These are phyloP conservation scores for Trichophyton rubrum DNA, from an alignment of 2,329 filamentous ascomycete species.

Conservation along the genomic window DNA sequence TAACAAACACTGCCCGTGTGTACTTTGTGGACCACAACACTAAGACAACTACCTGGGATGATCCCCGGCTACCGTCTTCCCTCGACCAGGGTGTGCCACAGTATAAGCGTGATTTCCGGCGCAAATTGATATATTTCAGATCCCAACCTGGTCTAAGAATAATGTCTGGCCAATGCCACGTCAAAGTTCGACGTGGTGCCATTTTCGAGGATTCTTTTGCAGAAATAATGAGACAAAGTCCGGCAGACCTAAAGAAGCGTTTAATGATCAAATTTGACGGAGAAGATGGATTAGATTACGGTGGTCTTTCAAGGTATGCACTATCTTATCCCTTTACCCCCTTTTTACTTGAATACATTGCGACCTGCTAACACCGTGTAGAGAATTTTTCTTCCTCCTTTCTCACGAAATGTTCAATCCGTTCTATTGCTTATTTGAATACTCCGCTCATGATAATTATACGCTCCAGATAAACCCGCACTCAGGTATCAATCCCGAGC, in stretches of 20 bases:
- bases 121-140: conserved; percentile 98
- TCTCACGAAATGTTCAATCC: conserved; percentile 99
- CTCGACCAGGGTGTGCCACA: conserved; percentile 96
- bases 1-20: conserved; percentile 93
- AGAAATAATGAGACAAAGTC: conserved; percentile 93
- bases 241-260: conserved; percentile 92
- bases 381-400: conserved; percentile 98
- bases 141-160: conserved; percentile 95
- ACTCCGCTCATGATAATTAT: conserved; percentile 99
- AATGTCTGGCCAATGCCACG: conserved; percentile 89
- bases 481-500: conserved; percentile 97
- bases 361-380: conserved; percentile 18
- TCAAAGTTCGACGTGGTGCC: conserved; percentile 90
- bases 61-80: conserved; percentile 86
- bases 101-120: conserved; percentile 97
- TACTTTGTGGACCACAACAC: conserved; percentile 99
- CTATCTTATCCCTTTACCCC: background rate
- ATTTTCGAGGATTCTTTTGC: conserved; percentile 99
- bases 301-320: conserved; percentile 68
- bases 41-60: conserved; percentile 98
- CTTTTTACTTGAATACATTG: background rate
- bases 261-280: conserved; percentile 99
- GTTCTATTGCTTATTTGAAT: conserved; percentile 98
- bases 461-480: conserved; percentile 99
- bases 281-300: conserved; percentile 94